Percentiles rank a stretch among this genome's conserved stretches.
Evolutionary conservation across 257 asterid species (phyloP).

Genomic region (Plantago major): DNA sequence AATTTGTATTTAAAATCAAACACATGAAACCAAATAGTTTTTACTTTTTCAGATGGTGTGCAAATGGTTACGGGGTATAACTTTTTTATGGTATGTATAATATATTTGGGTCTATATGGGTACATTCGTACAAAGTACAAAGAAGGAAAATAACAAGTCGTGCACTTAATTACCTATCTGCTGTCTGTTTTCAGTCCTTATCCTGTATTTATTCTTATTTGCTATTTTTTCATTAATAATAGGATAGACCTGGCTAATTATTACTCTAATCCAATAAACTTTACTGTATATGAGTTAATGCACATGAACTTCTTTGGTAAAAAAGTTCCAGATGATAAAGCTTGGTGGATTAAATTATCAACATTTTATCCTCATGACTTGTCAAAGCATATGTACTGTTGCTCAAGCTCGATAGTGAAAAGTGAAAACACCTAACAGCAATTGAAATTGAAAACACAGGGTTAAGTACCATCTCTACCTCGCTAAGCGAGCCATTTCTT

Average conservation of each 20-base stretch:
- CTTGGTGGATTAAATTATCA: too few relatives aligned
- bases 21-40: too few relatives aligned
- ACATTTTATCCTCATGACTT: not conserved
- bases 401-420: too few relatives aligned
- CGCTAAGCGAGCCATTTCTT: too few relatives aligned
- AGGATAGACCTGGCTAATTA: constrained; percentile 9
- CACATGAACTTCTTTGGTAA: not conserved
- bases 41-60: too few relatives aligned
- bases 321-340: not conserved
- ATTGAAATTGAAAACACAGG: too few relatives aligned
- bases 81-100: too few relatives aligned
- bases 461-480: too few relatives aligned
- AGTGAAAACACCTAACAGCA: too few relatives aligned
- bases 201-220: constrained; percentile 11
- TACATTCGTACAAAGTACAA: not conserved
- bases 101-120: not conserved
- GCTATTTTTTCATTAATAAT: constrained; percentile 1
- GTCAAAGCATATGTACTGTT: not conserved
- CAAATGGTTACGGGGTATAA: too few relatives aligned
- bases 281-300: constrained; percentile 6
- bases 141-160: constrained; percentile 10
- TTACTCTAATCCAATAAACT: constrained; percentile 1
- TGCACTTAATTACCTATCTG: constrained; percentile 15
- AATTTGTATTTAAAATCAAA: too few relatives aligned
- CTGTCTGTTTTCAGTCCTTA: constrained; percentile 19